Evolutionary conservation across 2,329 filamentous ascomycete species (phyloP).

Genomic region (Dryadomyces sulphureus): DNA sequence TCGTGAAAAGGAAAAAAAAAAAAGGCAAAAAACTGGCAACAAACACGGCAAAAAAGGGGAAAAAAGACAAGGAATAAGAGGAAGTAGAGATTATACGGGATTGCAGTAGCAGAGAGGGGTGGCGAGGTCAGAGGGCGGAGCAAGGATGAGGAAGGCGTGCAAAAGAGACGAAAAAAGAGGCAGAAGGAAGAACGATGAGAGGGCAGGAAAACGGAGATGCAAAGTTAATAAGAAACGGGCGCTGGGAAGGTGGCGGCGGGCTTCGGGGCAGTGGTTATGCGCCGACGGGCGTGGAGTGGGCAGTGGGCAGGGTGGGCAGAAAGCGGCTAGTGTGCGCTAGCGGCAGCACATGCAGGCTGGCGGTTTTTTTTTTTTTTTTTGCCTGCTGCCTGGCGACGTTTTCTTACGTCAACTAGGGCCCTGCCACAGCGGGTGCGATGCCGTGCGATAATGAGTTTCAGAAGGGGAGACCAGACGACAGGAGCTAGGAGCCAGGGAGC

Average conservation of each 20-base stretch:
- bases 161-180: background rate
- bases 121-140: background rate
- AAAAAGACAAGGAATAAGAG: background rate
- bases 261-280: background rate
- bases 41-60: background rate
- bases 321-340: background rate
- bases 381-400: background rate
- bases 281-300: background rate
- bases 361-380: too few species aligned
- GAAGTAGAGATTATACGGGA: background rate
- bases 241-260: background rate
- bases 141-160: background rate
- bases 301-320: background rate
- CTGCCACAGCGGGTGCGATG: background rate
- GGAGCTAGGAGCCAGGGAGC: too few species aligned
- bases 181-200: background rate
- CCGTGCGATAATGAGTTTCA: background rate
- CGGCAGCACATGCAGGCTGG: background rate
- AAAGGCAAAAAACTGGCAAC: background rate
- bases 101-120: background rate
- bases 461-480: background rate
- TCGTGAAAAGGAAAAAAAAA: background rate
- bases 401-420: background rate
- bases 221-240: constrained; percentile 1
- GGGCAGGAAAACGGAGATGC: background rate